Base-by-base conservation (phyloP, 2,329 filamentous ascomycete species). In the Colletotrichum sp. region DNA sequence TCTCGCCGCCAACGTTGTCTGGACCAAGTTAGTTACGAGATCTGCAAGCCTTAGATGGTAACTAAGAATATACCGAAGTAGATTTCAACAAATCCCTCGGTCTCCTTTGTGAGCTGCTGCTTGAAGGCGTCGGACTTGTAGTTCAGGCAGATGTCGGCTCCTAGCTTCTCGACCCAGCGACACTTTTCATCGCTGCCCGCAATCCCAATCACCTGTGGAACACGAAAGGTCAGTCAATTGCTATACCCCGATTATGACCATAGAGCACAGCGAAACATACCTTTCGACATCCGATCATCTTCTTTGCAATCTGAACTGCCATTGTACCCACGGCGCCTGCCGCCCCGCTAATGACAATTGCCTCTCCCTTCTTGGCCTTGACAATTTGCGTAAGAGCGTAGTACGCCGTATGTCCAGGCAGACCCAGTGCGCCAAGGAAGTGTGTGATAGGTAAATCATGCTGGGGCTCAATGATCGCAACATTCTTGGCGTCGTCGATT, bases 11-110 rank as follows among this genome's bases (percentile, higher is more conserved):
- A 52, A 52, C 43, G 0, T 52, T 52, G 6, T 52, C 43, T 52
- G 43, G 0, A 22, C 43, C n/a, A 52, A 22, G 10, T 52, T 4
- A 52, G 43, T 22, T 22, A 22, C 43, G 0, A 52, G 1, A 22
- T 1, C 18, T 52, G 10, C 10, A 52, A 52, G 10, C 4, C n/a
- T 13, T 22, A n/a, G 2, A 0, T 22, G 3, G 1, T 1, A 22
- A 13, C 18, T 13, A 52, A 0, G 6, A 13, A 22, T 0, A 22
- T 7, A 52, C 43, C 43, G n/a, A 52, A 52, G 43, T 52, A 52
- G 12, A 52, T 52, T 22, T 52, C 43, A 1, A 52, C 43, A 52
- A 52, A 52, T 8, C 43, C 43, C 43, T 52, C 43, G 13, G 43
- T 52, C 43, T 52, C 43, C 22, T 22, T 52, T 10, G n/a, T 22